These are phyloP conservation scores for Mayamaea pseudoterrestris DNA, from an alignment of 108 stramenopile genomes.

Conservation along the genomic window DNA sequence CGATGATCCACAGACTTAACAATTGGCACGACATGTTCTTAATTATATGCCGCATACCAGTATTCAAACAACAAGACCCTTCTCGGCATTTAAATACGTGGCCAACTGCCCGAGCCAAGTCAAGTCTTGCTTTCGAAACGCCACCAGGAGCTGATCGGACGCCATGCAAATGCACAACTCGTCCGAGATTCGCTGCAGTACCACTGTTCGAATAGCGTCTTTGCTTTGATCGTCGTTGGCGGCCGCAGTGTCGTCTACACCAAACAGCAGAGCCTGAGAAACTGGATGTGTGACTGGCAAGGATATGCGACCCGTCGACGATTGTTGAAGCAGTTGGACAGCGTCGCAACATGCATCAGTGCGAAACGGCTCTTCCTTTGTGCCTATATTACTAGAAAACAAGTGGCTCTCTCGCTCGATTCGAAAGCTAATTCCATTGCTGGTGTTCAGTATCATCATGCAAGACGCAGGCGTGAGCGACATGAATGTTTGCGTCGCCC, in stretches of 20 bases:
- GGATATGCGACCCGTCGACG: too few species aligned
- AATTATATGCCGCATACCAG: too few species aligned
- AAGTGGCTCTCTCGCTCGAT: too few species aligned
- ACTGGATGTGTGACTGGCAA: conserved; percentile 49
- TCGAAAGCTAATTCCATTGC: too few species aligned
- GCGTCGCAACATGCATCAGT: too few species aligned
- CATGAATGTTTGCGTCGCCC: conserved; percentile 34
- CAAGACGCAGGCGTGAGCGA: conserved; percentile 40
- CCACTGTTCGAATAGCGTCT: conserved; percentile 29
- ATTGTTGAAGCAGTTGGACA: too few species aligned
- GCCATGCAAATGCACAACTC: conserved; percentile 41
- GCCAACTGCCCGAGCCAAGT: conserved; percentile 65
- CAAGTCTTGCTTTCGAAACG: conserved; percentile 57
- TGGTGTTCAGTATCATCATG: conserved; percentile 21
- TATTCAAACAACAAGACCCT: too few species aligned
- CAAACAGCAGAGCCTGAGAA: conserved; percentile 9
- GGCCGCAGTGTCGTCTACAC: background rate
- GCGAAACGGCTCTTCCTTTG: too few species aligned
- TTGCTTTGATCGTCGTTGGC: background rate
- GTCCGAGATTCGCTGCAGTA: conserved; percentile 49
- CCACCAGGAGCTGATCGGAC: conserved; percentile 51
- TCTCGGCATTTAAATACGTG: conserved; percentile 15
- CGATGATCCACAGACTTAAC: too few species aligned
- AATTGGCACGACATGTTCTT: too few species aligned
- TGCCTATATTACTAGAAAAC: too few species aligned